These are phyloP conservation scores for Arabis alpina DNA, from an alignment of 345 rosid genomes.

Conservation along the genomic window DNA sequence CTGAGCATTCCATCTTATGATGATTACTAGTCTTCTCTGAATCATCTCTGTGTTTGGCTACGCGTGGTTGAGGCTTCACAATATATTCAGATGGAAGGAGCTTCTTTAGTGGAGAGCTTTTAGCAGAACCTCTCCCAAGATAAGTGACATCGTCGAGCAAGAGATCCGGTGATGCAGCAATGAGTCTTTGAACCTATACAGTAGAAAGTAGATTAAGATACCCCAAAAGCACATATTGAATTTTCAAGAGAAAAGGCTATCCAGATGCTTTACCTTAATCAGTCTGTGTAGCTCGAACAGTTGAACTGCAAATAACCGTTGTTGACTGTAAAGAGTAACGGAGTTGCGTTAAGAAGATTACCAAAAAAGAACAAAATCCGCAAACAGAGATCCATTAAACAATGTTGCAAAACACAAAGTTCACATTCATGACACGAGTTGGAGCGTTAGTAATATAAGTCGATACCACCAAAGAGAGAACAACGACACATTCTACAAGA, in stretches of 20 bases:
- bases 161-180: constrained; percentile 57
- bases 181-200: constrained; percentile 62
- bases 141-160: constrained; percentile 53
- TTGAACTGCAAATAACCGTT: constrained; percentile 63
- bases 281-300: constrained; percentile 79
- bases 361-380: constrained; percentile 25
- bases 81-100: constrained; percentile 46
- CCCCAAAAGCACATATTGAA: neutral
- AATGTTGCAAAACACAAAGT: neutral
- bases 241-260: neutral
- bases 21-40: constrained; percentile 35
- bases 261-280: constrained; percentile 54
- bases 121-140: constrained; percentile 44
- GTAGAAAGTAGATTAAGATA: constrained; percentile 19
- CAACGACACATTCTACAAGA: neutral
- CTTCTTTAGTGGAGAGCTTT: constrained; percentile 48
- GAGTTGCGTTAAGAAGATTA: constrained; percentile 1
- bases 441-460: neutral
- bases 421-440: neutral
- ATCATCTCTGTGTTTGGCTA: constrained; percentile 43
- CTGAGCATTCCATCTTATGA: constrained; percentile 28
- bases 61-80: constrained; percentile 43
- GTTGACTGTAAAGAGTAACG: constrained; percentile 59
- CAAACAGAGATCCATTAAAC: neutral
- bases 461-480: neutral